Conservation (phyloP, 192 early-diverging fungal genomes). For the Phlyctochytrium arcticum region DNA sequence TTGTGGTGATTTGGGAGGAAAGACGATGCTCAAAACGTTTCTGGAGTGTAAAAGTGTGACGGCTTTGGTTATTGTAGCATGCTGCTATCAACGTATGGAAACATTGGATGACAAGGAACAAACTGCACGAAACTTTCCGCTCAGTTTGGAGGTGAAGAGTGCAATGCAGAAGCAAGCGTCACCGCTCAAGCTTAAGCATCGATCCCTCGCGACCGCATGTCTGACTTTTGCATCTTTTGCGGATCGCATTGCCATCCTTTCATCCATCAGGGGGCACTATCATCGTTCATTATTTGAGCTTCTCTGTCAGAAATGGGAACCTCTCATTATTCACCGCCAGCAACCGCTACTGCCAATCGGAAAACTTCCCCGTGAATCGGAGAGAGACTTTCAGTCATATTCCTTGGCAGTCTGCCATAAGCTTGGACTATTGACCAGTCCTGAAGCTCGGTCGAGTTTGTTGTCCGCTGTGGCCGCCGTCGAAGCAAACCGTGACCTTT, state of each 20-base stretch:
- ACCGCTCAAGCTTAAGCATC: background rate
- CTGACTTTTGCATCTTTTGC: slow-evolving; percentile 14
- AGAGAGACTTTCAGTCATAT: background rate
- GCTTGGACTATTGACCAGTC: background rate
- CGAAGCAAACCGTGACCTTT: background rate
- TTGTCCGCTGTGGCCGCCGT: background rate
- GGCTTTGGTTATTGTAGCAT: slow-evolving; percentile 1
- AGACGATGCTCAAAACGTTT: slow-evolving; percentile 8
- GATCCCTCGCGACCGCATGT: slow-evolving; percentile 7
- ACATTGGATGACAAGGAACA: background rate
- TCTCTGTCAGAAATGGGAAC: background rate
- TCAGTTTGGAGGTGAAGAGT: background rate
- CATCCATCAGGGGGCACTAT: slow-evolving; percentile 1
- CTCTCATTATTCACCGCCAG: too few species aligned
- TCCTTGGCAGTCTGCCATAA: background rate
- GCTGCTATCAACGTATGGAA: slow-evolving; percentile 14
- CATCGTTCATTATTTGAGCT: slow-evolving; percentile 7
- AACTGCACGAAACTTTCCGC: background rate
- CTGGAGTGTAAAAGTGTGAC: slow-evolving; percentile 9
- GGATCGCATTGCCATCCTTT: background rate
- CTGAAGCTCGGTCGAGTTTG: background rate
- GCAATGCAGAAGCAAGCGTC: background rate
- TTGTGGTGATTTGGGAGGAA: slow-evolving; percentile 8
- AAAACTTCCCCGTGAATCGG: background rate
- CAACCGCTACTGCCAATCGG: background rate